Evolutionary conservation across 2,329 filamentous ascomycete genomes (phyloP), one percentile per base, ranked within the genome.

Genomic region (Rutstroemia sp.): DNA sequence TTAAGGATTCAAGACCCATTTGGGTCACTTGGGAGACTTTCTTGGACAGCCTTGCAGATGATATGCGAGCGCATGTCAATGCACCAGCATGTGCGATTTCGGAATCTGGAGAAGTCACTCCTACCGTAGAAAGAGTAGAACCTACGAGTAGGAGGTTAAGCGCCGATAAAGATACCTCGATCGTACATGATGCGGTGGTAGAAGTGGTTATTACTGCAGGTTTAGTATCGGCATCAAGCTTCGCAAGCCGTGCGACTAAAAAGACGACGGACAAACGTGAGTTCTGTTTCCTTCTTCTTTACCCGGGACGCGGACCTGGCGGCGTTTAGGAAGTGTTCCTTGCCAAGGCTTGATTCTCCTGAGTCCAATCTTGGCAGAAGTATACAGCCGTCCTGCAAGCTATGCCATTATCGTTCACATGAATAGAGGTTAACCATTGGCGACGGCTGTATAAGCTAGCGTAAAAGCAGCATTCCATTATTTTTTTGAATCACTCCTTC

Each of bases 1-100:
- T 90, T 10, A 83, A 89, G 63, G 82, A 88, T 60, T 86, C 85
- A 6, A 72, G 73, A 34, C 80, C 79, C 1, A 74, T 83, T 2
- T 82, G 79, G 78, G 71, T 82, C n/a, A 74, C 74, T 1, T 83
- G 80, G 79, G 79, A 83, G 21, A 66, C 73, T 8, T 83, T 86
- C 56, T 71, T 86, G 8, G 79, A 85, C 56, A 75, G 77, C 16
- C 64, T 85, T 9, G 64, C 67, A n/a, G 54, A 63, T 1, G 66
- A 68, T 41, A 41, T 63, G 19, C 59, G 49, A 16, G 34, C 41
- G 8, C 60, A 59, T 30, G 16, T 51, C 10, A 52, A 62, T 16
- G 47, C 38, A 45, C 41, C 54, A 12, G 54, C 59, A 7, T 27
- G 49, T 19, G 19, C 14, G 16, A 34, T 10, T 21, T 62, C 58